Evolutionary conservation across 305 asterid genomes (phyloP).

Genomic region (Fraxinus sp.): DNA sequence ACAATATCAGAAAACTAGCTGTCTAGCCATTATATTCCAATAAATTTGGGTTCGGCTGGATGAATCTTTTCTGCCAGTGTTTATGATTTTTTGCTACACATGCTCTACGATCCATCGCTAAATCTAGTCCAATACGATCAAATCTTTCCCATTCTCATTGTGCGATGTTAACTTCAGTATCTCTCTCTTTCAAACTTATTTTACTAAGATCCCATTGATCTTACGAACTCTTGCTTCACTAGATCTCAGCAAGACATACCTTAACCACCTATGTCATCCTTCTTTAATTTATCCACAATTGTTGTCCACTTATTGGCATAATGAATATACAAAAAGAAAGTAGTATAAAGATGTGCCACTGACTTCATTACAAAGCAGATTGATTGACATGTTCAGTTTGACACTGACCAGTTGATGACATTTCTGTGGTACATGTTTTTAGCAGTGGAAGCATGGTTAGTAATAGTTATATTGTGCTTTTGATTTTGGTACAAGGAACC

Average conservation of each 20-base stretch:
- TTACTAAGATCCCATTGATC: neutral
- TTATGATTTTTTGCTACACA: neutral
- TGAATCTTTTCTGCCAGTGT: neutral
- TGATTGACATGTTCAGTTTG: neutral
- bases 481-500: neutral
- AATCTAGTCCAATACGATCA: neutral
- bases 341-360: neutral
- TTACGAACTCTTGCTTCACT: neutral
- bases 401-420: neutral
- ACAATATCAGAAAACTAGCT: conserved; percentile 66
- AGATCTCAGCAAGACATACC: neutral
- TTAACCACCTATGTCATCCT: neutral
- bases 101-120: neutral
- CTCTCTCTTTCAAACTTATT: neutral
- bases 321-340: neutral
- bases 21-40: neutral
- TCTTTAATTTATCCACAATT: neutral
- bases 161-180: neutral
- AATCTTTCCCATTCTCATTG: neutral
- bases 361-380: neutral
- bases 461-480: neutral
- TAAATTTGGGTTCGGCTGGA: neutral
- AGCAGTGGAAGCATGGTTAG: neutral
- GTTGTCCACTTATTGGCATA: neutral
- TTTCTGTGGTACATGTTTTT: neutral